These are phyloP conservation scores for Poterioochromonas sp. DNA, from an alignment of 352 stramenopile species.

Conservation along the genomic window DNA sequence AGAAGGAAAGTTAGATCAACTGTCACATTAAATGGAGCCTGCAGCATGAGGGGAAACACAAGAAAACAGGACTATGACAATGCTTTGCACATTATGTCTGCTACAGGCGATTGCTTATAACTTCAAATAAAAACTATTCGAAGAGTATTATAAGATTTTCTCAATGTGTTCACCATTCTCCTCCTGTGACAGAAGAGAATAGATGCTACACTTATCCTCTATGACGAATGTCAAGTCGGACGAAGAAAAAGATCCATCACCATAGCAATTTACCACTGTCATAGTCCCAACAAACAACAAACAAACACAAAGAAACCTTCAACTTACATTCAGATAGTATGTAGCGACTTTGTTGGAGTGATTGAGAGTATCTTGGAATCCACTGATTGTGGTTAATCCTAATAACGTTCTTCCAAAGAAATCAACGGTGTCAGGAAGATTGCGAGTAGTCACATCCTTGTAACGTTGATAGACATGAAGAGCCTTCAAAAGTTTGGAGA, in stretches of 20 bases:
- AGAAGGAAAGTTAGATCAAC: background rate
- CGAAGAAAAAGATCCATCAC: no score
- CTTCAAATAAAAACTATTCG: background rate
- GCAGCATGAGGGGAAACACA: background rate
- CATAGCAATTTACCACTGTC: background rate
- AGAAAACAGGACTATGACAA: background rate
- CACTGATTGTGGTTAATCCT: background rate
- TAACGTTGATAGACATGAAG: constrained; percentile 16
- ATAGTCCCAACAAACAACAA: background rate
- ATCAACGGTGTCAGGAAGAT: background rate
- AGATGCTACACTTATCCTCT: background rate
- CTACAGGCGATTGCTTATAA: background rate
- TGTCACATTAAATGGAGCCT: background rate
- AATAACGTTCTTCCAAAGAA: constrained; percentile 23
- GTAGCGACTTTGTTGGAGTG: background rate
- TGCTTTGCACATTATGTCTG: background rate
- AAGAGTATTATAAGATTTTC: background rate
- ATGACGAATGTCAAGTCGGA: no score
- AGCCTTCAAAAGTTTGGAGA: background rate
- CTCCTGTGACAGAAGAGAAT: background rate
- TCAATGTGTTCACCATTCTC: background rate
- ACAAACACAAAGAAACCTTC: background rate
- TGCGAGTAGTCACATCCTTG: background rate
- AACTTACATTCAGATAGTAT: constrained; percentile 25
- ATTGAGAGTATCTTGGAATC: constrained; percentile 8